Evolutionary conservation across 2,329 filamentous ascomycete genomes (phyloP).

Genomic region (Capronia epimyces): DNA sequence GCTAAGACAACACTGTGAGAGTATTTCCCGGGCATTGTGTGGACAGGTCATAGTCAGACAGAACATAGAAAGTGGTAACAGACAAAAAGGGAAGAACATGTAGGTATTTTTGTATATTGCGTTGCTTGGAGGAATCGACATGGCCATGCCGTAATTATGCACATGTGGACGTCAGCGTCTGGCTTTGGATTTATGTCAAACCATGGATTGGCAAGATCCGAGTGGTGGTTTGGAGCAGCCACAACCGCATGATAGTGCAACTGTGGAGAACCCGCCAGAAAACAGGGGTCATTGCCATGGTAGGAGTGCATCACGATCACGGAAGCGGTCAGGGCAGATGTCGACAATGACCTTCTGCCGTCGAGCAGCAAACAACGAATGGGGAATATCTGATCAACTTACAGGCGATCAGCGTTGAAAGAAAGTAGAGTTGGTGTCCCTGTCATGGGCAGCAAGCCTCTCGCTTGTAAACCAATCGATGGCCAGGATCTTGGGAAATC

Average conservation of each 20-base stretch:
- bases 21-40: slow-evolving; percentile 27
- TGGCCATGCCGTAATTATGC: slow-evolving; percentile 5
- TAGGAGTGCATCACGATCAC: background rate
- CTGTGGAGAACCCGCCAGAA: background rate
- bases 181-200: background rate
- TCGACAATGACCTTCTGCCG: no score
- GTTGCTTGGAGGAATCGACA: background rate
- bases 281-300: background rate
- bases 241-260: background rate
- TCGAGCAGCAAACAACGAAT: background rate
- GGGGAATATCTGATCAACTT: background rate
- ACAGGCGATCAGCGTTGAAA: background rate
- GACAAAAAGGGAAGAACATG: background rate
- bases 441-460: background rate
- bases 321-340: no score
- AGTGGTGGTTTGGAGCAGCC: background rate
- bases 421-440: background rate
- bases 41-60: slow-evolving; percentile 1
- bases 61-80: background rate
- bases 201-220: background rate
- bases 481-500: background rate
- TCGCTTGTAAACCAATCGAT: background rate
- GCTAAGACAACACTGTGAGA: slow-evolving; percentile 28
- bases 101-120: background rate
- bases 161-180: background rate